Evolutionary conservation across 192 early-diverging fungal genomes (phyloP).

Genomic region (Kappamyces sp.): DNA sequence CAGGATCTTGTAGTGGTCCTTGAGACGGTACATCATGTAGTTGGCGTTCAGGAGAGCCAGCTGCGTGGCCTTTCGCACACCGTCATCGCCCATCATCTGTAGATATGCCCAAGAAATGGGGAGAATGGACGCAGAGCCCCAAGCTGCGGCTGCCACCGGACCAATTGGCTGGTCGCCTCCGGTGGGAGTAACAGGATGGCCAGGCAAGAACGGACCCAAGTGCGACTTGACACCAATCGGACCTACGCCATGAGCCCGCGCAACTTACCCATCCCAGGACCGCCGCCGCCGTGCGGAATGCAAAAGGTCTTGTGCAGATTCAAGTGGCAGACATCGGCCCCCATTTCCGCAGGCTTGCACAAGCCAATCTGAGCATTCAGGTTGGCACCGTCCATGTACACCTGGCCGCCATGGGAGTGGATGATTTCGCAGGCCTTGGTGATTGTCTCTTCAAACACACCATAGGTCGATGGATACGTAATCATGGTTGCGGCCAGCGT

Average conservation of each 20-base stretch:
- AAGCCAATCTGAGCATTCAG: conserved; percentile 52
- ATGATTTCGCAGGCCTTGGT: conserved; percentile 84
- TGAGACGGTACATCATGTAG: conserved; percentile 92
- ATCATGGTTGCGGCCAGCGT: conserved; percentile 93
- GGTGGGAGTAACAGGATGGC: conserved; percentile 73
- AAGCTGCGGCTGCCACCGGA: conserved; percentile 93
- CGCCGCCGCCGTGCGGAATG: conserved; percentile 98
- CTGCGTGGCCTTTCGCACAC: conserved; percentile 80
- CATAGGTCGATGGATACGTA: conserved; percentile 98
- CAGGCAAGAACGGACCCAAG: conserved; percentile 86
- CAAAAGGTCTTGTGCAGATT: conserved; percentile 99
- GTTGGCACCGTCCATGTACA: conserved; percentile 92
- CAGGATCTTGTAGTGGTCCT: conserved; percentile 84
- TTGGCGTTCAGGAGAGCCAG: conserved; percentile 95
- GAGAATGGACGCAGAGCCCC: conserved; percentile 90
- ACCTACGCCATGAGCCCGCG: conserved; percentile 47
- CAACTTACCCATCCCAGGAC: conserved; percentile 96
- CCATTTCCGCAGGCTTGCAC: conserved; percentile 81
- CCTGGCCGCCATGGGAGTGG: conserved; percentile 91
- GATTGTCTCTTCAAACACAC: conserved; percentile 92
- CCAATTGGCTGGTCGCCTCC: conserved; percentile 78
- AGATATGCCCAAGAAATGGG: conserved; percentile 99
- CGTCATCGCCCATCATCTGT: conserved; percentile 95
- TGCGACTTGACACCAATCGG: conserved; percentile 57
- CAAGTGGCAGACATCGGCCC: conserved; percentile 98